Evolutionary conservation across 1,284 basidiomycete genomes (phyloP), one percentile per base, ranked within the genome.

Genomic region (Pascua sp.): DNA sequence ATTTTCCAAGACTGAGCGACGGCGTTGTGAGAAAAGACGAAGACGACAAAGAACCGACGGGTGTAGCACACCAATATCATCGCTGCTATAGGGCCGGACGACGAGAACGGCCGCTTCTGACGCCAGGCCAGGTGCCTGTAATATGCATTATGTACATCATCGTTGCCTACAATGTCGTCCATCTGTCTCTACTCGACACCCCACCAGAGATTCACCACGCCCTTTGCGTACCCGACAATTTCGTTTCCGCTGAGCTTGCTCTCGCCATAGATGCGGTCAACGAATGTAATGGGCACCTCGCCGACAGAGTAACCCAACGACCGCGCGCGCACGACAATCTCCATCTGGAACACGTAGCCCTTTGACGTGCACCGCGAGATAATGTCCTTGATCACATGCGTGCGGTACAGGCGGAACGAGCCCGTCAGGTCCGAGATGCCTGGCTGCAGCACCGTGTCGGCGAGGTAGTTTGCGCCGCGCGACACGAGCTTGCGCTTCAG

Each of bases 261-360:
- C 77, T 94, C 91, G 4, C 91, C 91, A 73, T 88, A 94, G 66
- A 95, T 86, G 42, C 91, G 84, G 78, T 95, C 91, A 39, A 92
- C 91, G 71, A 95, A 95, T 1, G 90, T 94, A 67, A 95, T 95
- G 0, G 91, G 91, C 47, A 94, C 84, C 74, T 95, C 91, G 11
- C 90, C 91, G 1, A 95, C 85, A 7, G 82, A 84, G 77, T 91
- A 94, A 8, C 89, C 90, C 50, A 89, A 78, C 1, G 88, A 84
- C 47, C 86, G 82, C 2, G 91, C 91, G 5, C 91, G 85, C 32
- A 92, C 91, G 82, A 94, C 91, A 84, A 94, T 94, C 76, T 95
- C 91, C 91, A 95, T 95, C 80, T 95, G 91, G 81, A 95, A 94
- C 13, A 95, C 91, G 69, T 94, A 95, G 3, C 91, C 91, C 64